Base-by-base conservation (phyloP, 371 early-diverging fungal species). In the Mortierella sp. region DNA sequence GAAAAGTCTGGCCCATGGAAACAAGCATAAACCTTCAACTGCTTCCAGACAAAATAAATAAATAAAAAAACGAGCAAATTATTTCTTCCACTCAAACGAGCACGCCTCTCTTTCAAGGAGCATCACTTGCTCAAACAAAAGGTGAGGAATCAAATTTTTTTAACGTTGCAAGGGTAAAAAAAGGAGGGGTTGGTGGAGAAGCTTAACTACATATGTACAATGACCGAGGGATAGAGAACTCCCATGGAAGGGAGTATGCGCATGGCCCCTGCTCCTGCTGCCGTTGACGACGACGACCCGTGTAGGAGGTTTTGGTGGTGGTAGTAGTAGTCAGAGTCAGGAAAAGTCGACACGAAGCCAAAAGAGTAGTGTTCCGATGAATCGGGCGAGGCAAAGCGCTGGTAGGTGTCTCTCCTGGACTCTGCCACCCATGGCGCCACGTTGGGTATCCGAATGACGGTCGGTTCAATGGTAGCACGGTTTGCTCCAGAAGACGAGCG, bases 351-450 rank as follows among this genome's bases (percentile, higher is more conserved):
- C 21, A 61, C 61, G 34, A 34, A 61, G 31, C 8, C 61, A 61
- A 61, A 61, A 61, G 34, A 16, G 37, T 19, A 19, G 0, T 16
- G 61, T 2, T 61, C 61, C 37, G 61, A 26, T 55, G 26, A 61
- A 34, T 40, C 43, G 43, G 34, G 16, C 14, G 37, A 31, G 8
- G 61, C 61, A 34, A 11, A 19, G 21, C 19, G 34, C 19, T 16
- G 16, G 61, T 34, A 61, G 16, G 19, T 16, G 34, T 61, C 61
- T 19, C 61, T 61, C 21, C 61, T 61, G 14, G 61, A 61, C 61
- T 61, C 61, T 61, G 61, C 61, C 5, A 61, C 61, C 61, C 61
- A 61, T 61, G 34, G 61, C 34, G 61, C 61, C 34, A 61, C 61
- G 61, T 61, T 61, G 34, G 34, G 61, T 61, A 61, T 61, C 37